These are phyloP conservation scores for Sherardia arvensis DNA, from an alignment of 257 asterid species.

Conservation along the genomic window DNA sequence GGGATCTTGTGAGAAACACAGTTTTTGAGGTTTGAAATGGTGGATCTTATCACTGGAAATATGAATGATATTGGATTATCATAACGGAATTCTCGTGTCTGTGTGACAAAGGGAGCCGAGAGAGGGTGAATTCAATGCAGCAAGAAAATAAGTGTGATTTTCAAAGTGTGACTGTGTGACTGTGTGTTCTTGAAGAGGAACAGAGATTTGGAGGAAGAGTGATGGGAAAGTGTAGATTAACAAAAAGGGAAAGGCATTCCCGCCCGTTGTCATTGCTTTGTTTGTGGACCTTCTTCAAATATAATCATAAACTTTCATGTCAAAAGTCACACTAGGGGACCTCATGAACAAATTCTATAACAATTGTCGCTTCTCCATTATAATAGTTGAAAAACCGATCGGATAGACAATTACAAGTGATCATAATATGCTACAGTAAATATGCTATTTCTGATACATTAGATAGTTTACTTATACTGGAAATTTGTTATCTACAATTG, in stretches of 20 bases:
- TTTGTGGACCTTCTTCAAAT: constrained; percentile 10
- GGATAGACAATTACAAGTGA: too few species aligned
- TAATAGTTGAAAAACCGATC: too few species aligned
- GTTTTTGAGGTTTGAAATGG: background rate
- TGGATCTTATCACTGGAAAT: constrained; percentile 27
- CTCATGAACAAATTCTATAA: background rate
- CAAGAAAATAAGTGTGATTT: background rate
- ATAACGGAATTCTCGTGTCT: constrained; percentile 56
- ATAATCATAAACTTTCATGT: background rate
- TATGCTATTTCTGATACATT: too few species aligned
- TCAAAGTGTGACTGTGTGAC: background rate
- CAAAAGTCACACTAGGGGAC: background rate
- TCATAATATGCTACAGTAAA: too few species aligned
- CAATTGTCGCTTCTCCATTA: background rate
- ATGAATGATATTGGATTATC: background rate
- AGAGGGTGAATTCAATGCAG: constrained; percentile 25
- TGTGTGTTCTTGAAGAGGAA: background rate
- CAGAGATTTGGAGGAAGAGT: background rate
- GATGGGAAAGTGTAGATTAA: background rate
- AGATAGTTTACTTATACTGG: too few species aligned
- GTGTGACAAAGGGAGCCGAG: constrained; percentile 9
- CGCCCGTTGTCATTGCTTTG: constrained; percentile 22
- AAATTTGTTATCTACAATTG: too few species aligned
- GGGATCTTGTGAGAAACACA: too few species aligned
- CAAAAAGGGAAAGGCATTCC: background rate